Evolutionary conservation across 208 protist species (phyloP).

Genomic region (Trypanosoma avium): DNA sequence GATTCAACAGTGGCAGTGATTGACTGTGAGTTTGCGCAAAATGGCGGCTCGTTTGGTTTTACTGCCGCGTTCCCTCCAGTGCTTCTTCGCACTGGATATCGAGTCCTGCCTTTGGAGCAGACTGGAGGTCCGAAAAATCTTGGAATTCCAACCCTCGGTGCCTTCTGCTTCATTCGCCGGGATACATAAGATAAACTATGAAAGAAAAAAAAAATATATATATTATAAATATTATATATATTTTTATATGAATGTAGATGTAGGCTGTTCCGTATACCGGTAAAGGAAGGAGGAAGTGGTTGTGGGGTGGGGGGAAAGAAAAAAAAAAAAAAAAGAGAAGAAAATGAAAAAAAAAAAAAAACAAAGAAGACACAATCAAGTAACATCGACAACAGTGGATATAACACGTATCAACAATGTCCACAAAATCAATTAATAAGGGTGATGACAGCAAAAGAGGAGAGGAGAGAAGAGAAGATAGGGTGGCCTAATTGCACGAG

Average conservation of each 20-base stretch:
- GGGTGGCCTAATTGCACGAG: neutral
- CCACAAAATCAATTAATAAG: neutral
- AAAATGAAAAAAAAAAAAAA: neutral
- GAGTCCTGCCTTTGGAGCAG: slow-evolving; percentile 58
- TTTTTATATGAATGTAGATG: neutral
- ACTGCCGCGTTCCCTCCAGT: slow-evolving; percentile 64
- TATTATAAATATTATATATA: neutral
- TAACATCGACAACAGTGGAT: neutral
- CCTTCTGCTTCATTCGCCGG: slow-evolving; percentile 68
- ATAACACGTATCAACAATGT: neutral
- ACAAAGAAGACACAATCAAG: neutral
- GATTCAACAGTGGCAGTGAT: slow-evolving; percentile 67
- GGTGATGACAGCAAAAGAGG: too few species aligned
- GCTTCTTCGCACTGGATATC: slow-evolving; percentile 66
- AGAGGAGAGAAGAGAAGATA: too few species aligned
- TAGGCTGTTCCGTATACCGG: too few species aligned
- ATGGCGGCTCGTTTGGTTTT: slow-evolving; percentile 58
- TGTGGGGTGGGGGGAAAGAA: neutral
- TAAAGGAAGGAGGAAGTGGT: too few species aligned
- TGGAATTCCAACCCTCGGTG: slow-evolving; percentile 46
- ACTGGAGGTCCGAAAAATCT: slow-evolving; percentile 39
- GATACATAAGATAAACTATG: too few species aligned
- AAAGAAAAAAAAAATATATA: neutral
- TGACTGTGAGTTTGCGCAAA: slow-evolving; percentile 70
- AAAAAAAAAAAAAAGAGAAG: neutral